phyloP scores from a whole-genome alignment of 108 stramenopile species.

The Cyclotella cryptica region DNA sequence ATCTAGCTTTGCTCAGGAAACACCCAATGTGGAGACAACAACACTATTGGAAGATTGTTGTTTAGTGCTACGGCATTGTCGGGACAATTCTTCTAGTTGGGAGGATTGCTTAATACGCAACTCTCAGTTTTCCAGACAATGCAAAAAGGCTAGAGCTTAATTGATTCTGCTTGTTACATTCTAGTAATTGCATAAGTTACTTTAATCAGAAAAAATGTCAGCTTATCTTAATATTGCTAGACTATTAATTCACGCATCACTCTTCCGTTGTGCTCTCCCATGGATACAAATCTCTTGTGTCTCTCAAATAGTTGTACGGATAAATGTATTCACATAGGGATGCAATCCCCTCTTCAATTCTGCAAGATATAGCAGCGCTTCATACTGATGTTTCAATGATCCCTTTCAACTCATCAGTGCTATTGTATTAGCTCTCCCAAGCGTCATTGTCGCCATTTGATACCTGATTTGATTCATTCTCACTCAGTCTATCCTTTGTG shows the following conservation, averaged over 20 bases:
- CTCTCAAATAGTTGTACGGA: conserved; percentile 41
- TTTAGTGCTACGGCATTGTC: conserved; percentile 32
- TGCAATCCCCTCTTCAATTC: conserved; percentile 41
- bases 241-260: neutral
- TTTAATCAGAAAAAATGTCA: neutral
- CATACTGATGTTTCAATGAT: conserved; percentile 33
- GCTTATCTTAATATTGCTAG: neutral
- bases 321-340: conserved; percentile 31
- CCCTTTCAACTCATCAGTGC: neutral
- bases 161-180: no score
- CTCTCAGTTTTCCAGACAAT: no score
- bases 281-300: conserved; percentile 13
- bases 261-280: conserved; percentile 13
- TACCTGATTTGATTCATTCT: neutral
- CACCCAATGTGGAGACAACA: neutral
- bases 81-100: conserved; percentile 25
- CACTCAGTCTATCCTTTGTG: neutral
- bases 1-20: conserved; percentile 27
- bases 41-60: conserved; percentile 11
- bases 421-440: neutral
- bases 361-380: conserved; percentile 40
- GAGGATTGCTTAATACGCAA: neutral
- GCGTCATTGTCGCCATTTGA: neutral
- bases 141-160: no score
- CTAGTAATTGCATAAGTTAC: no score